Percentiles rank a stretch among this genome's conserved stretches.
Conservation (phyloP, 768 basidiomycete species). For the Daedaleopsis nitida region DNA sequence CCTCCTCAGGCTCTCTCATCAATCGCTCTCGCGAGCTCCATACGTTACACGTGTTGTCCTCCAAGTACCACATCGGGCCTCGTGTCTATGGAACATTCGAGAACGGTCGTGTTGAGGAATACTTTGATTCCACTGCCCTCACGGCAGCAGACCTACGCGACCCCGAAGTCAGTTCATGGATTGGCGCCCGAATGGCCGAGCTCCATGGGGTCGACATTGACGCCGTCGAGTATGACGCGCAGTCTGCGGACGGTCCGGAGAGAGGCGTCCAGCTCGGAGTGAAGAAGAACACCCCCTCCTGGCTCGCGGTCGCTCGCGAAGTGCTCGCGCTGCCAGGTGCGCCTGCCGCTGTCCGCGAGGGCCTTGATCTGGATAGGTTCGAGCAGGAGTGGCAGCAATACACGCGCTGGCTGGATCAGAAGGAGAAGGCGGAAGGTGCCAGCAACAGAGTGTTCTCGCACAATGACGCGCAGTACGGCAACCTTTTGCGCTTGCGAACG, state of each 20-base stretch:
- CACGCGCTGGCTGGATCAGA: constrained; percentile 63
- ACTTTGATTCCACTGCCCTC: constrained; percentile 86
- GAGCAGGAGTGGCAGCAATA: constrained; percentile 68
- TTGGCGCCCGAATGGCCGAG: constrained; percentile 95
- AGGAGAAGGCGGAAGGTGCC: constrained; percentile 58
- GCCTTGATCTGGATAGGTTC: constrained; percentile 69
- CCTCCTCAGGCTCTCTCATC: constrained; percentile 84
- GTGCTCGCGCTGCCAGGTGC: constrained; percentile 69
- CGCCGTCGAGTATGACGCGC: constrained; percentile 53
- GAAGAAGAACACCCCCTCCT: constrained; percentile 66
- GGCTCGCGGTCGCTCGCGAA: constrained; percentile 70
- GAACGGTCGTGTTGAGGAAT: constrained; percentile 95
- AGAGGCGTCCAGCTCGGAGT: constrained; percentile 60
- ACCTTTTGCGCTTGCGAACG: constrained; percentile 73
- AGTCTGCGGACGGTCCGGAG: constrained; percentile 41
- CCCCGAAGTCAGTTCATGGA: constrained; percentile 75
- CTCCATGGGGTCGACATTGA: constrained; percentile 89
- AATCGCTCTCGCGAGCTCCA: constrained; percentile 86
- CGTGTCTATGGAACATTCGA: constrained; percentile 92
- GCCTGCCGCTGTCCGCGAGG: constrained; percentile 44
- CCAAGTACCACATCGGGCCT: constrained; percentile 86
- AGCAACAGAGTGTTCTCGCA: constrained; percentile 81
- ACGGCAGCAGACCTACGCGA: constrained; percentile 79
- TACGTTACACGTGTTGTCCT: constrained; percentile 87
- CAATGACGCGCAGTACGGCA: constrained; percentile 97